Evolutionary conservation across 2,329 filamentous ascomycete species (phyloP).

Genomic region (Thermochaetoides dissita): DNA sequence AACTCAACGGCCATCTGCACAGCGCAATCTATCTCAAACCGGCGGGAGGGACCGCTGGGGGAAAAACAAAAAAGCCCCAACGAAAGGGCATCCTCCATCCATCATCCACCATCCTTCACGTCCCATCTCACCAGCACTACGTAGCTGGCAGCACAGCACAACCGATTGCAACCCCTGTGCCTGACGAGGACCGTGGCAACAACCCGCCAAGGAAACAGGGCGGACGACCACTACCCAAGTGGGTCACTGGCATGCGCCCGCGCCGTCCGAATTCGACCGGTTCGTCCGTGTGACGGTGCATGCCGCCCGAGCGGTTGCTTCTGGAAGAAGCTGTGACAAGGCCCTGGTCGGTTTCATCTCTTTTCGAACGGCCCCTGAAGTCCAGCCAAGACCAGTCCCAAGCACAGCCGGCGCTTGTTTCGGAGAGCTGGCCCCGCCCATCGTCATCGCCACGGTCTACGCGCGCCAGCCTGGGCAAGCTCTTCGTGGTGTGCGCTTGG

Average conservation of each 20-base stretch:
- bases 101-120: too few species aligned
- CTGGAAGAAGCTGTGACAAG: conserved; percentile 18
- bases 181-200: not conserved
- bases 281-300: not conserved
- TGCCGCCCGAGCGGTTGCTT: conserved; percentile 9
- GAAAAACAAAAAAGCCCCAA: too few species aligned
- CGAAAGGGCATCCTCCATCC: too few species aligned
- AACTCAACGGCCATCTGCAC: not conserved
- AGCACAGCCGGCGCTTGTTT: conserved; percentile 11
- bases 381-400: not conserved
- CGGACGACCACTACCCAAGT: not conserved
- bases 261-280: conserved; percentile 4
- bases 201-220: not conserved
- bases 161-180: too few species aligned
- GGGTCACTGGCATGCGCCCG: not conserved
- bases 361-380: conserved; percentile 7
- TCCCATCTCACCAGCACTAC: too few species aligned
- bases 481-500: not conserved
- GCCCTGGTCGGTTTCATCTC: conserved; percentile 14
- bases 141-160: too few species aligned
- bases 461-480: conserved; percentile 1
- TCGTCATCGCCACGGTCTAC: conserved; percentile 1
- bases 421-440: not conserved
- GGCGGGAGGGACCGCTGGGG: too few species aligned
- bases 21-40: too few species aligned